Conservation (phyloP, 371 early-diverging fungal species). For the Parasitella parasitica region DNA sequence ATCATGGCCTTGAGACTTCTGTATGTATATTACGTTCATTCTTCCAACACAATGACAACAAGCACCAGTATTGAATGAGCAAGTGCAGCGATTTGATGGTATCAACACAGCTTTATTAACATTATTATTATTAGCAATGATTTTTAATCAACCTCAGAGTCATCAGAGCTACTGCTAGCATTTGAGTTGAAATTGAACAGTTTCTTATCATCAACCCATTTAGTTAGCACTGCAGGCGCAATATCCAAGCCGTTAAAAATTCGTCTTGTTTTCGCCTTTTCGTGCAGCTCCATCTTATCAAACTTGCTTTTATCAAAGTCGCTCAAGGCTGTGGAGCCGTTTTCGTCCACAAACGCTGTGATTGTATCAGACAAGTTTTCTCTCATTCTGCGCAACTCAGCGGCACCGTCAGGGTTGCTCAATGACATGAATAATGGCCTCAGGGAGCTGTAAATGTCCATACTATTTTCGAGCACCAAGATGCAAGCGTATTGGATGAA, state of each 20-base stretch:
- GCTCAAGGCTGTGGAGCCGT: slow-evolving; percentile 33
- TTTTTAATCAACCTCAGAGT: slow-evolving; percentile 10
- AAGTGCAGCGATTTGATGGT: too few relatives aligned
- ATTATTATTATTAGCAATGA: too few relatives aligned
- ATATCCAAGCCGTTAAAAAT: neutral
- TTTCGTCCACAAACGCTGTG: slow-evolving; percentile 41
- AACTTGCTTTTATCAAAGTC: slow-evolving; percentile 40
- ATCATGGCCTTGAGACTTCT: too few relatives aligned
- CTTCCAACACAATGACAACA: too few relatives aligned
- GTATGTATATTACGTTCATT: too few relatives aligned
- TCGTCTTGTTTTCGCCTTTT: slow-evolving; percentile 9
- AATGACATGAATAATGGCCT: slow-evolving; percentile 25
- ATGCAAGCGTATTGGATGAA: slow-evolving; percentile 54
- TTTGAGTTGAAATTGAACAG: slow-evolving; percentile 17
- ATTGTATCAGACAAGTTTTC: slow-evolving; percentile 26
- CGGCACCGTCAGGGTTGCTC: slow-evolving; percentile 21
- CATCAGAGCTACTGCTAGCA: neutral
- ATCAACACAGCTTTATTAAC: too few relatives aligned
- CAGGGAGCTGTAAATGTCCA: slow-evolving; percentile 56
- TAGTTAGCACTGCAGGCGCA: neutral
- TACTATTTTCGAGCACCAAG: slow-evolving; percentile 56
- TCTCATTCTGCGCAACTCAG: slow-evolving; percentile 22
- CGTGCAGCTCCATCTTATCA: slow-evolving; percentile 22
- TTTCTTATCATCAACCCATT: slow-evolving; percentile 22
- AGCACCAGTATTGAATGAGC: too few relatives aligned